Conservation (phyloP, 2,329 filamentous ascomycete genomes). For the Akanthomyces muscarius region DNA sequence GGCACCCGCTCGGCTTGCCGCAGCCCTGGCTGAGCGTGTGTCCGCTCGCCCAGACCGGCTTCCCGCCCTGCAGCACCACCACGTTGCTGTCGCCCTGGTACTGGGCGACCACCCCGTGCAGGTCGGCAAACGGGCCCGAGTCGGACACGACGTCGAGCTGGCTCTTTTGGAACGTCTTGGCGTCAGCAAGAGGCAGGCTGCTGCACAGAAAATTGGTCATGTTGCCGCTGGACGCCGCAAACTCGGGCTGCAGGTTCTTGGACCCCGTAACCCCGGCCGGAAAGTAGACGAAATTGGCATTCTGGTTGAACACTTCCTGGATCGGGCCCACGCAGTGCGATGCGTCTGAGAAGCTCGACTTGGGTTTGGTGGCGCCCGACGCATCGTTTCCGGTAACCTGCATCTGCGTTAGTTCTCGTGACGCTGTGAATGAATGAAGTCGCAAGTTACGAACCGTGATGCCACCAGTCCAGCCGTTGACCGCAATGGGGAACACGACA, state of each 20-base stretch:
- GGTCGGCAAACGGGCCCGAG: slow-evolving; percentile 19
- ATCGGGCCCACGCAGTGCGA: slow-evolving; percentile 20
- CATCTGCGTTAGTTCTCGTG: not conserved
- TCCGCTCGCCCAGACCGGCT: slow-evolving; percentile 21
- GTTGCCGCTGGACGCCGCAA: slow-evolving; percentile 22
- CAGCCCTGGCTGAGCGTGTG: slow-evolving; percentile 20
- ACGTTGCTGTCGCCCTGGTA: slow-evolving; percentile 27
- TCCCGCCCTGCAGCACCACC: slow-evolving; percentile 20
- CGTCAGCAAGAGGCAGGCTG: slow-evolving; percentile 20
- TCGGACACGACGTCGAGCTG: slow-evolving; percentile 22
- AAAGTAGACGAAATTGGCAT: slow-evolving; percentile 24
- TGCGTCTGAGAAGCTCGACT: slow-evolving; percentile 23
- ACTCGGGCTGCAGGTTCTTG: slow-evolving; percentile 22
- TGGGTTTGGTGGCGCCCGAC: slow-evolving; percentile 20
- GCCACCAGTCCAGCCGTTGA: slow-evolving; percentile 26
- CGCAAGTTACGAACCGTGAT: slow-evolving; percentile 11
- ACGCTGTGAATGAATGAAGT: not conserved
- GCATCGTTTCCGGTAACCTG: slow-evolving; percentile 24
- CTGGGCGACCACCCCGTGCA: slow-evolving; percentile 23
- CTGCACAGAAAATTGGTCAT: slow-evolving; percentile 26
- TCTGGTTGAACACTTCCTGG: slow-evolving; percentile 22
- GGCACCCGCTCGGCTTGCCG: slow-evolving; percentile 18
- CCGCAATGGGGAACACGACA: slow-evolving; percentile 24
- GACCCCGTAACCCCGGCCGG: slow-evolving; percentile 21
- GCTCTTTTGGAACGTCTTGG: slow-evolving; percentile 20